Conservation (phyloP, 139 green algal genomes). For the Pseudopediastrum boryanum region DNA sequence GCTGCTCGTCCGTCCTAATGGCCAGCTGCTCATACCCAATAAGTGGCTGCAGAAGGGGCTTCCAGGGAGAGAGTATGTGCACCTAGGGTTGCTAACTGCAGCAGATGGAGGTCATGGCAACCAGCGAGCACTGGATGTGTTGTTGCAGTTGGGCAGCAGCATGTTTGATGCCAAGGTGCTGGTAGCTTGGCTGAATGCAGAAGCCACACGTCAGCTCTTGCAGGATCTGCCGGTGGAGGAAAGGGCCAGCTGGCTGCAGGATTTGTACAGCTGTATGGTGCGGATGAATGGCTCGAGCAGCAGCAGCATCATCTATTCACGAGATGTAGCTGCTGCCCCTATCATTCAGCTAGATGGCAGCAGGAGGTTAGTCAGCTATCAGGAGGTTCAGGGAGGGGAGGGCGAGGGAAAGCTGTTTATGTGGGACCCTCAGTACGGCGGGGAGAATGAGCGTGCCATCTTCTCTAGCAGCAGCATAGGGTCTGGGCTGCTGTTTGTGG, state of each 20-base stretch:
- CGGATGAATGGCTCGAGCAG: not conserved
- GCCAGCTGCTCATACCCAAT: constrained; percentile 9
- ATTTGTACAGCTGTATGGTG: not conserved
- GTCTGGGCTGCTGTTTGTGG: constrained; percentile 1
- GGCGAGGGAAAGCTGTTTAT: not conserved
- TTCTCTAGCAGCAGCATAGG: constrained; percentile 6
- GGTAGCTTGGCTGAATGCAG: not conserved
- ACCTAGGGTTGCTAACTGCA: not conserved
- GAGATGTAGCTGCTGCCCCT: constrained; percentile 8
- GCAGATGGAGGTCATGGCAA: not conserved
- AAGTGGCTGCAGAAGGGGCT: constrained; percentile 8
- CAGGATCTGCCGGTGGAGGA: not conserved
- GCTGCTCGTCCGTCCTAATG: not conserved
- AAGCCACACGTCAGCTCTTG: not conserved
- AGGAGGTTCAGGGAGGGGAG: not conserved
- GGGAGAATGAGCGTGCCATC: not conserved
- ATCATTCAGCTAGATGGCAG: constrained; percentile 13
- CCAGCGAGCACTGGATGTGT: not conserved
- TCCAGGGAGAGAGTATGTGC: not conserved
- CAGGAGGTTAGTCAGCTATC: not conserved
- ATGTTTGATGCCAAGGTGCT: not conserved
- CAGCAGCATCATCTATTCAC: not conserved
- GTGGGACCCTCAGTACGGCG: not conserved
- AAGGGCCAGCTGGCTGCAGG: constrained; percentile 3
- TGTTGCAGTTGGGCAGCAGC: not conserved